These are phyloP conservation scores for Parachaetomium inaequale DNA, from an alignment of 495 filamentous ascomycete species.

Conservation along the genomic window DNA sequence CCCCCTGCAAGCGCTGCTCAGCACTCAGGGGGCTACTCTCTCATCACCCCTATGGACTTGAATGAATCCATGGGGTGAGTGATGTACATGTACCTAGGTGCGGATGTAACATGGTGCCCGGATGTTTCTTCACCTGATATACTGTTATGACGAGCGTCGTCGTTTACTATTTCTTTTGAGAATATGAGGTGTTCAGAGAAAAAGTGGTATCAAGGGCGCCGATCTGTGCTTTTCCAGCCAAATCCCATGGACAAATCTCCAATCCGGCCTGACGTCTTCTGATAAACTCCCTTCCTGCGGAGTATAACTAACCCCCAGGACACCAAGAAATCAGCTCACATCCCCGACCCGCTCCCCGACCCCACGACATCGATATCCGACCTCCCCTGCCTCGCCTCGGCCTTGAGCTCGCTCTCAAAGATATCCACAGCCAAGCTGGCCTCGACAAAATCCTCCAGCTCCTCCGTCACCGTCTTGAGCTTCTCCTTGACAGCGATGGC, in stretches of 20 bases:
- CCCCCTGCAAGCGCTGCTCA: background rate
- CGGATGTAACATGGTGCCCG: no score
- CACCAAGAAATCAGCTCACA: background rate
- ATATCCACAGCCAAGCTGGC: constrained; percentile 83
- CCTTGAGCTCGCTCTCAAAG: constrained; percentile 50
- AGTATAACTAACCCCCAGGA: background rate
- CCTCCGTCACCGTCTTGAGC: constrained; percentile 91
- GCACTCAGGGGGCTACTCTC: no score
- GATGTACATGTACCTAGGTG: no score
- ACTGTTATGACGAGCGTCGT: no score
- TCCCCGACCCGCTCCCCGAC: constrained; percentile 9
- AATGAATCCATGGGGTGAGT: no score
- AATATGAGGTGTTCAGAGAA: background rate
- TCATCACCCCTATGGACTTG: no score
- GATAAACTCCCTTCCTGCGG: background rate
- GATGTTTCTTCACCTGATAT: no score
- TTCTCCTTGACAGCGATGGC: constrained; percentile 90
- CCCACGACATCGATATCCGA: constrained; percentile 9
- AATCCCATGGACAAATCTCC: background rate
- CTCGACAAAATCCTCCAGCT: constrained; percentile 92
- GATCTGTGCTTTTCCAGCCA: background rate
- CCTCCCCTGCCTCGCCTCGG: constrained; percentile 42
- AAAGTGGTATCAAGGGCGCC: constrained; percentile 5
- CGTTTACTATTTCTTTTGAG: background rate
- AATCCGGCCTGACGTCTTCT: background rate